phyloP scores from a whole-genome alignment of 768 basidiomycete species.

The Suillus sp. region DNA sequence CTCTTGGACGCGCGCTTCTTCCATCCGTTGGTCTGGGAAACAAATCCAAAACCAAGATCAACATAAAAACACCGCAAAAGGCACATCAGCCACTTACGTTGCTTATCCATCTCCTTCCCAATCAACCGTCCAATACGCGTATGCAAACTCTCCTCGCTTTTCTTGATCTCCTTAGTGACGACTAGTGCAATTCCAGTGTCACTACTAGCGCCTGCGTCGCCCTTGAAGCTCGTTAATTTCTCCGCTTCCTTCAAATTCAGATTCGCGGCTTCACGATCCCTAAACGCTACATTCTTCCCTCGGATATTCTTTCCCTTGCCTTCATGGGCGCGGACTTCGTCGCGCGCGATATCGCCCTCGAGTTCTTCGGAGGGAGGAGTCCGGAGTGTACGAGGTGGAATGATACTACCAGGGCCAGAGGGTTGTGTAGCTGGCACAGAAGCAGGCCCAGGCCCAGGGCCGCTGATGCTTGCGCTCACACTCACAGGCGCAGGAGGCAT shows the following conservation, averaged over 20 bases:
- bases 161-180: constrained; percentile 76
- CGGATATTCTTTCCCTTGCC: constrained; percentile 50
- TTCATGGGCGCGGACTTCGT: constrained; percentile 57
- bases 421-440: constrained; percentile 15
- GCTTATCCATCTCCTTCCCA: constrained; percentile 87
- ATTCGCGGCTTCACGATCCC: constrained; percentile 42
- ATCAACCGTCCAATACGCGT: constrained; percentile 77
- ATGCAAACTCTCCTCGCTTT: constrained; percentile 80
- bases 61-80: constrained; percentile 11
- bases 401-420: constrained; percentile 14
- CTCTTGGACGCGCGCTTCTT: constrained; percentile 76
- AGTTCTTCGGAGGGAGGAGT: constrained; percentile 78
- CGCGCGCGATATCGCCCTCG: constrained; percentile 63
- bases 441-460: constrained; percentile 28
- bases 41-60: not conserved
- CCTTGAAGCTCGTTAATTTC: constrained; percentile 20
- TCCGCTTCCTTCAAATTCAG: constrained; percentile 25
- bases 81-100: constrained; percentile 55
- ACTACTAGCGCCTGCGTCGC: constrained; percentile 37
- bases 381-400: constrained; percentile 49
- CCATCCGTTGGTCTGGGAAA: constrained; percentile 73
- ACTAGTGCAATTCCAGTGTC: constrained; percentile 60
- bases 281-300: constrained; percentile 64
- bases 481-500: constrained; percentile 30
- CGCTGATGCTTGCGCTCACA: constrained; percentile 18